phyloP scores from a whole-genome alignment of 495 filamentous ascomycete species.

The Articulospora tetracladia region DNA sequence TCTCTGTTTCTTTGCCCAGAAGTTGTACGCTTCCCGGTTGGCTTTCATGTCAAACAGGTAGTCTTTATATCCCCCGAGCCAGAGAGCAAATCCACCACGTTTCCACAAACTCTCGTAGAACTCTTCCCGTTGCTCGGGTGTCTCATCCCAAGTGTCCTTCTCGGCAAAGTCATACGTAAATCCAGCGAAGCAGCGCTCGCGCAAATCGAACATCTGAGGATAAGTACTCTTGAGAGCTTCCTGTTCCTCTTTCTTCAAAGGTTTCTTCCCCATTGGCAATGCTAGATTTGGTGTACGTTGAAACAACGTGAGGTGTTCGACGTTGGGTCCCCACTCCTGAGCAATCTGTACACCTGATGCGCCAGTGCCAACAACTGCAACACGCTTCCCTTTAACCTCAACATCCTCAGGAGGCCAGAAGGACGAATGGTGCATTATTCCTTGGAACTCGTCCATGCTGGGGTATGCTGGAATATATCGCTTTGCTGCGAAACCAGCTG shows the following conservation, averaged over 20 bases:
- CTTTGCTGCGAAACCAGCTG: constrained; percentile 40
- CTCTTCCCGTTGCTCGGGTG: constrained; percentile 38
- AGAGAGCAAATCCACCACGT: constrained; percentile 45
- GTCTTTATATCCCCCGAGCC: constrained; percentile 48
- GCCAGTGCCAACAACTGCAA: constrained; percentile 58
- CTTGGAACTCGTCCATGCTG: constrained; percentile 51
- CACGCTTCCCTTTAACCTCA: constrained; percentile 43
- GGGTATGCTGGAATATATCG: constrained; percentile 36
- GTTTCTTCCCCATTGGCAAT: constrained; percentile 46
- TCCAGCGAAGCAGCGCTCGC: constrained; percentile 36
- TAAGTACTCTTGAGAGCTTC: constrained; percentile 36
- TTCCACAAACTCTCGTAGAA: constrained; percentile 45
- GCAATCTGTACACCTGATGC: constrained; percentile 54
- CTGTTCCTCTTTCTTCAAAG: constrained; percentile 41
- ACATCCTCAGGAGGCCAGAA: constrained; percentile 53
- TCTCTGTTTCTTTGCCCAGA: constrained; percentile 52
- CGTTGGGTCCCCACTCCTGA: constrained; percentile 38
- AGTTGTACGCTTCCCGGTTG: constrained; percentile 46
- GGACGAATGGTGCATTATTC: constrained; percentile 50
- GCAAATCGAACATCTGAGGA: constrained; percentile 37
- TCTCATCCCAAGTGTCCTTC: constrained; percentile 41
- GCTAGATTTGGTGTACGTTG: constrained; percentile 48
- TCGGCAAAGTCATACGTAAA: constrained; percentile 38
- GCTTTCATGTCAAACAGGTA: constrained; percentile 37
- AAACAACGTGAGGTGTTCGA: constrained; percentile 40